Evolutionary conservation across 1,284 basidiomycete genomes (phyloP), one percentile per base, ranked within the genome.

Genomic region (Ustilago cynodontis): DNA sequence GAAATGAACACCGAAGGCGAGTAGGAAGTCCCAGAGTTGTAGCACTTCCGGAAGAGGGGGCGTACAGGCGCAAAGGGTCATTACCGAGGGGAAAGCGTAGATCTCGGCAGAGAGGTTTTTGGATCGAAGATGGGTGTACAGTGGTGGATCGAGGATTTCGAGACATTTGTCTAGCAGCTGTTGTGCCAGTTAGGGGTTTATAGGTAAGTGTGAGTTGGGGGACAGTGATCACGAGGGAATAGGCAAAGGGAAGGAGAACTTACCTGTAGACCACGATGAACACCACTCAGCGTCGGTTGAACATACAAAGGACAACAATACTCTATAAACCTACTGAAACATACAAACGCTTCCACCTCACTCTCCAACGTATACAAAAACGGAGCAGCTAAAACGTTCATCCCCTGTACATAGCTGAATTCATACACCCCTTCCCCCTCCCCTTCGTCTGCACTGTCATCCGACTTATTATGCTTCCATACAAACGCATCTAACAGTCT

Each of bases 31-130:
- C 96, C 96, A 99, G 55, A 99, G 88, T 79, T 92, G 92, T 18
- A 98, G 88, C 13, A 98, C 95, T 88, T 98, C 93, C 82, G 94
- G 93, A 1, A 99, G 88, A 0, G 96, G 96, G 2, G 95, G 95
- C 16, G 96, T 98, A 82, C 95, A 97, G 11, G 95, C 96, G 86
- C 95, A 98, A 29, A 98, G 88, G 0, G 96, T 99, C 71, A 99
- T 89, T 26, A 98, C 91, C 62, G 95, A 97, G 52, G 96, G 94
- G 82, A 99, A 98, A 1, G 95, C 96, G 86, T 98, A 98, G 37
- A 99, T 91, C 85, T 98, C 95, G 6, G 96, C 96, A n/a, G 92
- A 93, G n/a, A 99, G 90, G 75, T 95, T 95, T 85, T 95, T 96
- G 41, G 91, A 92, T 35, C 92, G 90, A 43, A 99, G 88, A 86